These are phyloP conservation scores for Candida sithepensis DNA, from an alignment of 805 yeast genomes.

Conservation along the genomic window DNA sequence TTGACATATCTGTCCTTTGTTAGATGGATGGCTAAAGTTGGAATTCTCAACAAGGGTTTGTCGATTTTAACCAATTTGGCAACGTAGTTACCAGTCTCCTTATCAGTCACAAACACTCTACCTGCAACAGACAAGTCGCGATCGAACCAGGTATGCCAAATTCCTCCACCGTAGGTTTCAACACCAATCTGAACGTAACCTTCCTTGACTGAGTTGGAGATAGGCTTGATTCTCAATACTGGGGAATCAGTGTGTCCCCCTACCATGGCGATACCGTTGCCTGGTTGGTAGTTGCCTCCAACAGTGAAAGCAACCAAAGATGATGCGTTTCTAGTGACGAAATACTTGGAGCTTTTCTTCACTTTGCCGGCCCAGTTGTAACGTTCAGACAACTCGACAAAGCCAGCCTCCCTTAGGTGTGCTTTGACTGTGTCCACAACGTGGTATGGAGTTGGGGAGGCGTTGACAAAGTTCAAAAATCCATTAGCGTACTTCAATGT, in stretches of 20 bases:
- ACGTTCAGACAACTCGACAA: conserved; percentile 69
- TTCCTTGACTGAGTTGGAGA: conserved; percentile 63
- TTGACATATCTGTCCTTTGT: conserved; percentile 71
- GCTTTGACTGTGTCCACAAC: conserved; percentile 68
- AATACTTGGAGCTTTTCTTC: conserved; percentile 61
- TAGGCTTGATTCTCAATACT: conserved; percentile 81
- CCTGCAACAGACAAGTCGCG: conserved; percentile 92
- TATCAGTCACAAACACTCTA: conserved; percentile 66
- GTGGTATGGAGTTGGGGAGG: conserved; percentile 92
- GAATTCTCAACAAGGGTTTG: conserved; percentile 84
- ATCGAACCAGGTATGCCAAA: conserved; percentile 97
- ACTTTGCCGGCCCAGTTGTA: conserved; percentile 61
- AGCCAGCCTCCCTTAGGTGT: conserved; percentile 60
- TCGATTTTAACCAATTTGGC: conserved; percentile 75
- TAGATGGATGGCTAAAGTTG: conserved; percentile 91
- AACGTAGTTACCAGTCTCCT: conserved; percentile 43
- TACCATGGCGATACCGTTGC: conserved; percentile 80
- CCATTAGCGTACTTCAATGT: conserved; percentile 45
- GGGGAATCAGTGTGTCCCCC: conserved; percentile 99
- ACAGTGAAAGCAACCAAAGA: conserved; percentile 85
- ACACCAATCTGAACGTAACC: conserved; percentile 90
- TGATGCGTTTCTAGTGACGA: conserved; percentile 85
- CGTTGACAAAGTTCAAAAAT: conserved; percentile 73
- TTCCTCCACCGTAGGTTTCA: conserved; percentile 93
- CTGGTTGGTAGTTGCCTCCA: conserved; percentile 69